A percentile compares a stretch with the other conserved stretches of the same genome.
These are phyloP conservation scores for Neonectria hederae DNA, from an alignment of 2,329 filamentous ascomycete species.

Conservation along the genomic window DNA sequence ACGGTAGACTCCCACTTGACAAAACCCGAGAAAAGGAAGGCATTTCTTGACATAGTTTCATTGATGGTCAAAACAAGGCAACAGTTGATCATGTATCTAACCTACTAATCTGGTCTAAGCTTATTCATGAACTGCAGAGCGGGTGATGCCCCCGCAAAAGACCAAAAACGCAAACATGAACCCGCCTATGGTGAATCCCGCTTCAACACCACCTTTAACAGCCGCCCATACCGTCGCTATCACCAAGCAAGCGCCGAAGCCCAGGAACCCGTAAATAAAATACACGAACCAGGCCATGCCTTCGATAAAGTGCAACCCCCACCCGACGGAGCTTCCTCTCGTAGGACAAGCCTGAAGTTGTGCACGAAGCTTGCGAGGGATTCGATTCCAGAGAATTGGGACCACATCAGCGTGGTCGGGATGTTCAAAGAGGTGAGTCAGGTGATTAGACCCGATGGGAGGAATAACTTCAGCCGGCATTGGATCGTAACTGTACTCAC, in stretches of 20 bases:
- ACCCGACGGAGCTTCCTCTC: conserved; percentile 6
- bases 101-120: not conserved
- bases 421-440: conserved; percentile 22
- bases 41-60: too few species aligned
- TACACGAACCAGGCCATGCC: not conserved
- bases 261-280: not conserved
- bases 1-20: too few species aligned
- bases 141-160: not conserved
- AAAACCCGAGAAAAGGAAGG: too few species aligned
- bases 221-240: conserved; percentile 4
- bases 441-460: conserved; percentile 10
- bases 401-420: conserved; percentile 11
- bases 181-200: conserved; percentile 18
- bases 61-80: too few species aligned
- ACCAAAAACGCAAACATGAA: conserved; percentile 9
- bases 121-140: not conserved
- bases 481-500: too few species aligned
- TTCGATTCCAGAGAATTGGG: conserved; percentile 15
- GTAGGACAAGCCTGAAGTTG: conserved; percentile 5
- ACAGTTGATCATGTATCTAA: too few species aligned
- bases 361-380: not conserved
- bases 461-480: not conserved
- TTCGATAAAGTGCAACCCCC: conserved; percentile 5
- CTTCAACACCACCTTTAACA: conserved; percentile 11
- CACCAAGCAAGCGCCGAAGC: not conserved